Conservation (phyloP, 257 asterid genomes). For the Solanum microdontum region DNA sequence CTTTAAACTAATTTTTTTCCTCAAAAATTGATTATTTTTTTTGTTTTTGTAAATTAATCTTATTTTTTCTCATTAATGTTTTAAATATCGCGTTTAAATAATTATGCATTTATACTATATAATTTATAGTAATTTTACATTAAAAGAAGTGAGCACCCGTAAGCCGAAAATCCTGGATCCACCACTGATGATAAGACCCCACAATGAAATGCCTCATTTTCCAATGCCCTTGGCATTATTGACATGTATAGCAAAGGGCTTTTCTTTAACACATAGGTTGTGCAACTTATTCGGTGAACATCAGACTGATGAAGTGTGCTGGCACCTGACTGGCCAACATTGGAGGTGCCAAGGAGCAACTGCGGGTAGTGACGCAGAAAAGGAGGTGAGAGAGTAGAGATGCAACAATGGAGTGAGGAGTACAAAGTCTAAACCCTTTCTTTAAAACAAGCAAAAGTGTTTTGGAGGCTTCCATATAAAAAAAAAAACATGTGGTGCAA, state of each 20-base stretch:
- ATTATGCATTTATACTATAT: too few species aligned
- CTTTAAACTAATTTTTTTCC: too few species aligned
- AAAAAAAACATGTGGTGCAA: not conserved
- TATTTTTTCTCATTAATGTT: too few species aligned
- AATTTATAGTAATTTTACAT: too few species aligned
- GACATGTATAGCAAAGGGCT: not conserved
- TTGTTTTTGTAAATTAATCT: too few species aligned
- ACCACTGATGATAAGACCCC: not conserved
- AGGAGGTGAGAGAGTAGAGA: not conserved
- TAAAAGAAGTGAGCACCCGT: too few species aligned
- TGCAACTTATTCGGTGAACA: not conserved
- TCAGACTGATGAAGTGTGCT: not conserved
- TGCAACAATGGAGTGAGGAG: not conserved
- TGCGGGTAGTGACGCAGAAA: not conserved
- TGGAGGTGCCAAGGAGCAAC: not conserved
- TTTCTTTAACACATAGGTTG: not conserved
- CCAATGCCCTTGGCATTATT: not conserved
- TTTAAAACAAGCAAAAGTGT: not conserved
- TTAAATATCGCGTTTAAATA: too few species aligned
- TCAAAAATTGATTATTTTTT: too few species aligned
- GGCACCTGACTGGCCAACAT: not conserved
- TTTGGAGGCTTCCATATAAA: not conserved
- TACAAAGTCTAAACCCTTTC: not conserved
- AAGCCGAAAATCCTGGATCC: too few species aligned
- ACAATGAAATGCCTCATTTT: not conserved